Base-by-base conservation (phyloP, 176 grass and related monocot species). In the Phoenix dactylifera region DNA sequence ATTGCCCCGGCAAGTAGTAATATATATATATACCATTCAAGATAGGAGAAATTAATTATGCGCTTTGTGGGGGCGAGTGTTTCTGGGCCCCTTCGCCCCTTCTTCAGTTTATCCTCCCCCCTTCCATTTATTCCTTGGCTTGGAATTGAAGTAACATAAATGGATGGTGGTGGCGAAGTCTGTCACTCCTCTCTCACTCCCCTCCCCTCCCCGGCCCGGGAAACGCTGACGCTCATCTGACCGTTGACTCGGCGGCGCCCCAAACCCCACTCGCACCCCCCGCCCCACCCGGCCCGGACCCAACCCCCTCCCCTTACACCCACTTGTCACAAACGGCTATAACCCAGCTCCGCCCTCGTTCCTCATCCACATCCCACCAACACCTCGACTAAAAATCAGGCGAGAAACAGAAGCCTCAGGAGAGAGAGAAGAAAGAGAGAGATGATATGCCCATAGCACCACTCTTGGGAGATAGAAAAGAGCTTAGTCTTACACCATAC, bases 401-500 rank as follows among this genome's bases (percentile, higher is more conserved):
- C 39, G 6, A 24, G 25, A 24, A 24, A 30, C 17, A 30, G 30
- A n/a, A 35, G 17, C 17, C 58, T 18, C 3, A 7, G 17, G 17
- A 4, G 26, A 19, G 6, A 60, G 26, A n/a, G 22, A 29, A 29
- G 15, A 29, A 7, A 30, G 15, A 6, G 22, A 29, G 4, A 30
- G 10, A 26, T 28, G 24, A n/a, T 2, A 10, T 44, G 2, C 35
- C 35, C 10, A 14, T 44, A 44, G 35, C 35, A 44, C 9, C 7
- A 44, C 35, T 44, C 35, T 1, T 44, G 30, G 30, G 3, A 26
- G 5, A 59, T 23, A 26, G 57, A 59, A 26, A 59, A 32, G 26
- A 60, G 58, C 58, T 39, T 60, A 60, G 58, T 60, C 26, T 60
- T 60, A 19, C 26, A 60, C 58, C 58, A 60, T 60, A 60, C 26